Base-by-base conservation (phyloP, 352 stramenopile genomes). In the Globisporangium ultimum region DNA sequence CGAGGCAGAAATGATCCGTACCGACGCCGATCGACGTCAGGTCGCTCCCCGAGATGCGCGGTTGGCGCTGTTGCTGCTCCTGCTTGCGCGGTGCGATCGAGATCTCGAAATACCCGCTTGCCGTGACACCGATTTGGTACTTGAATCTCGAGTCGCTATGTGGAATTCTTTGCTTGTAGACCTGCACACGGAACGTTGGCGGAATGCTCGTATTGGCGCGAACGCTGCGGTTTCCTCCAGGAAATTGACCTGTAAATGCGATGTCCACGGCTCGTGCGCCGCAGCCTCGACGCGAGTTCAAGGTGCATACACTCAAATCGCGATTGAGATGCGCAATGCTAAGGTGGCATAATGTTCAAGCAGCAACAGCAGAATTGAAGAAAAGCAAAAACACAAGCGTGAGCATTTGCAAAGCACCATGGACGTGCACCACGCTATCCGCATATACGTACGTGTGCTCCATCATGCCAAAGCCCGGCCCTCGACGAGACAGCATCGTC, bases 51-150 rank as follows among this genome's bases (percentile, higher is more conserved):
- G 18, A 3, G 3, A 64, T 7, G 2, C 60, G 67, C 48, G 51
- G 52, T 22, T 55, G 22, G 11, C 58, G 17, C 5, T 21, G 22
- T 32, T 20, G 21, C 3, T 50, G 51, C 41, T 71, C 60, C 15
- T 67, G 63, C 24, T 65, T 67, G 28, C 28, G 28, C 12, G 4
- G 66, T 0, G 58, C 55, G 18, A 92, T 76, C 15, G 71, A 78
- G 50, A 91, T 73, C 61, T 94, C 85, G 58, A 91, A 94, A 54
- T 94, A 94, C 15, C 72, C 81, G 54, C 84, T 80, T 5, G 68
- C 63, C 11, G 77, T 63, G 11, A 91, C 61, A 11, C 83, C 81
- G 11, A 94, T 61, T 9, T 75, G 52, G 61, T 76, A 89, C 22
- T 62, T 51, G 7, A 61, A 48, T 34, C 54, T 50, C 48, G 70